Evolutionary conservation across 805 yeast species (phyloP), one percentile per base, ranked within the genome.

Genomic region (Candida berthetii): DNA sequence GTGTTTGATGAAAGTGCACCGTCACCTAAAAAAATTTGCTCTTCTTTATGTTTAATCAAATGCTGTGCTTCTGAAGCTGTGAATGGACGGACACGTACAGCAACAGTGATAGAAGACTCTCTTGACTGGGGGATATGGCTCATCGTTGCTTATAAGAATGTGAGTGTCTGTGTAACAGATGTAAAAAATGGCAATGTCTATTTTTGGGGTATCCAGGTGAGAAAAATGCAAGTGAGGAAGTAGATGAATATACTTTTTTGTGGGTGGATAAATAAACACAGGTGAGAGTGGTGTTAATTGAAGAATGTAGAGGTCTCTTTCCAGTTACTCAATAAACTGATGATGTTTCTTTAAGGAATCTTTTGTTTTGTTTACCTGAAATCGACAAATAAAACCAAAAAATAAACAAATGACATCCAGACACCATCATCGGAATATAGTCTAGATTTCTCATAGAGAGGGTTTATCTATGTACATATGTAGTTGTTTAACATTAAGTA

Each of bases 41-140:
- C 69, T 19, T 61, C 62, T 11, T 68, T 64, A 18, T 62, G 54
- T 35, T 60, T 61, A 2, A 74, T 64, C 32, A 82, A 62, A 39
- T 69, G 74, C 15, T 65, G 52, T n/a, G 58, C 52, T 60, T 88
- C 96, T 0, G 56, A 42, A 1, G 55, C 50, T 1, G 91, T 85
- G 64, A 88, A 86, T 2, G 96, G 96, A 42, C 96, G 68, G 7
- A 88, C 89, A 35, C 96, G 66, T 2, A 88, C 90, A 1, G 87
- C 82, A 11, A 85, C 93, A 3, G 77, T 71, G 36, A 84, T 82
- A 1, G 90, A 81, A 1, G 90, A 79, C 54, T 78, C 45, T 43
- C 53, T 33, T 1, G 50, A 39, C 4, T 8, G 29, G 4, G 29
- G 10, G 20, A 11, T 27, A 27, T 27, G 29, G 29, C n/a, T 27